Conservation (phyloP, 805 yeast species). For the Candida tammaniensis region DNA sequence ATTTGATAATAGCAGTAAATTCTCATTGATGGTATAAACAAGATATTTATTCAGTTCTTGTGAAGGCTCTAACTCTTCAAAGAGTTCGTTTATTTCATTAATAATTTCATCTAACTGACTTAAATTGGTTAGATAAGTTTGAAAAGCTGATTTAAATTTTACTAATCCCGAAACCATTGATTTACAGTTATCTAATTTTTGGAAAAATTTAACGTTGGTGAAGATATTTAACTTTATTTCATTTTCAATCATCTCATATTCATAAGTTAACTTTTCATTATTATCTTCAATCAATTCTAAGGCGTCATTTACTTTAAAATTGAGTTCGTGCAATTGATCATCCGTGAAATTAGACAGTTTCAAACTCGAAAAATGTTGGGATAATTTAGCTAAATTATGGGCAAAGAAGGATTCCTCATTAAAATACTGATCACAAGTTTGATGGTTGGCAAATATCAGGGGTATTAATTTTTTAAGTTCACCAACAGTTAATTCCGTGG, state of each 20-base stretch:
- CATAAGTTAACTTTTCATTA: background rate
- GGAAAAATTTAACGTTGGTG: slow-evolving; percentile 10
- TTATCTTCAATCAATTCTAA: slow-evolving; percentile 5
- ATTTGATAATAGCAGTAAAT: slow-evolving; percentile 4
- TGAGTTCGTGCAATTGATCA: background rate
- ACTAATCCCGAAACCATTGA: slow-evolving; percentile 13
- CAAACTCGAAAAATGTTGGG: slow-evolving; percentile 2
- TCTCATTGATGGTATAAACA: slow-evolving; percentile 5
- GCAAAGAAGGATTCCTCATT: slow-evolving; percentile 11
- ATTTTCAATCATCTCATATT: slow-evolving; percentile 4
- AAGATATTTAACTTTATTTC: slow-evolving; percentile 11
- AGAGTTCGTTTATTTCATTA: slow-evolving; percentile 10
- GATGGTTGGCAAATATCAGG: slow-evolving; percentile 7
- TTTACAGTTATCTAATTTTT: slow-evolving; percentile 11
- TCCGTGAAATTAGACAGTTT: background rate
- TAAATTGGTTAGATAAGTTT: slow-evolving; percentile 6
- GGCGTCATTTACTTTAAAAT: slow-evolving; percentile 6
- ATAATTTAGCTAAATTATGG: slow-evolving; percentile 7
- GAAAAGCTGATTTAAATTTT: slow-evolving; percentile 7
- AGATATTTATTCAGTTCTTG: background rate
- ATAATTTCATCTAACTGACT: slow-evolving; percentile 10
- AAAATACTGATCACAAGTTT: slow-evolving; percentile 10
- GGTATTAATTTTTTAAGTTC: slow-evolving; percentile 12
- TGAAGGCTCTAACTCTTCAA: background rate
- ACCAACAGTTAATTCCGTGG: slow-evolving; percentile 4